Evolutionary conservation across 2,329 filamentous ascomycete genomes (phyloP), one percentile per base, ranked within the genome.

Genomic region (Coniella lustricola): DNA sequence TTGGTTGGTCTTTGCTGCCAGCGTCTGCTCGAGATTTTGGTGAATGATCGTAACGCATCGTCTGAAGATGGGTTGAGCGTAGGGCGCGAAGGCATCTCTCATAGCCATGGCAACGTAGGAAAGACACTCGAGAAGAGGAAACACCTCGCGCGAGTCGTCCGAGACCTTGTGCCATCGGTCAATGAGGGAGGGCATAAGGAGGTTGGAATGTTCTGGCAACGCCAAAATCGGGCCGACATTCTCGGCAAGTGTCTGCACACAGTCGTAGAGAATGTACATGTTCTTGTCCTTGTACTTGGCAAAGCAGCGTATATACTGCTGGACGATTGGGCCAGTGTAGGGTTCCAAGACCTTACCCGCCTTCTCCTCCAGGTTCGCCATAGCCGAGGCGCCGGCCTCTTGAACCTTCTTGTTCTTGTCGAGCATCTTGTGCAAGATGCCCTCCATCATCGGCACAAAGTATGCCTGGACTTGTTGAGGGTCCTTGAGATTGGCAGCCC

Each of bases 221-320:
- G 89, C 85, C 55, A 98, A 74, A 31, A 85, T 81, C 7, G 84
- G 82, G 10, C 89, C 90, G 47, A 97, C 85, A 61, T 89, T 85
- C 66, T 98, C 93, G 3, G 93, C 93, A 49, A 98, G 74, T 0
- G 93, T 98, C 70, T 98, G 93, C 31, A 98, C 88, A 65, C 93
- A 97, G 69, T 98, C 93, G 70, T 98, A 98, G 31, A 98, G 79
- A 47, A 97, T 94, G 71, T 94, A 96, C 82, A 97, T 96, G 71
- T 98, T 98, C 60, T 89, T 85, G 67, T 97, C 91, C 75, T 98
- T 97, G 79, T 97, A 98, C 67, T 87, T 90, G 46, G 75, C 79
- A 67, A 98, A 98, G 67, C 93, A 98, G 52, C 79, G 76, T 45
- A 96, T 90, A 61, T 91, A 97, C 64, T 97, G 93, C 53, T 84